Evolutionary conservation across 495 filamentous ascomycete species (phyloP).

Genomic region (Penicillium odoratum): DNA sequence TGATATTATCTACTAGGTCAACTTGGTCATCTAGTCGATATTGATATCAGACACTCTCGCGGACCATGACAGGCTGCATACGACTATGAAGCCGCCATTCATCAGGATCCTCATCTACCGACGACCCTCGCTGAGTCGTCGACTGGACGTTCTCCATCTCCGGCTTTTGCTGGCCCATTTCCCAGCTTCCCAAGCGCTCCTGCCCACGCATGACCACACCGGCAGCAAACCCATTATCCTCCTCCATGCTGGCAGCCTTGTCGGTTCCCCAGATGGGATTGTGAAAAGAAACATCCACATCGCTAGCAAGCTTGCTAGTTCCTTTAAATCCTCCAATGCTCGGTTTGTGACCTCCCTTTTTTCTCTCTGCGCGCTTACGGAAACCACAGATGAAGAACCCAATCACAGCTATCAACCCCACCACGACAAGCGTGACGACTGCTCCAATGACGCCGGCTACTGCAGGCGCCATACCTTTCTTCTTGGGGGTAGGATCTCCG

Average conservation of each 20-base stretch:
- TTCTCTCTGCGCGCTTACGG: conserved; percentile 26
- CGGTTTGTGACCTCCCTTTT: conserved; percentile 18
- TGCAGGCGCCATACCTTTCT: conserved; percentile 29
- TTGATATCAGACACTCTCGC: conserved; percentile 36
- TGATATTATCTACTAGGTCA: not conserved
- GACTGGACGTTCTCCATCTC: conserved; percentile 10
- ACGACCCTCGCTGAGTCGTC: conserved; percentile 1
- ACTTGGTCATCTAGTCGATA: not conserved
- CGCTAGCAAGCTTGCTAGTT: conserved; percentile 47
- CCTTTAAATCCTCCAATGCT: conserved; percentile 51
- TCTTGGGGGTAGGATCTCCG: conserved; percentile 1
- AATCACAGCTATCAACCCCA: conserved; percentile 25
- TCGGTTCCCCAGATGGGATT: conserved; percentile 28
- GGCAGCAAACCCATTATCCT: conserved; percentile 12
- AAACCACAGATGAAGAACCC: conserved; percentile 46
- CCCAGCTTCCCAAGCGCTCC: conserved; percentile 55
- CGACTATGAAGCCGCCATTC: conserved; percentile 33
- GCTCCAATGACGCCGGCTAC: conserved; percentile 60
- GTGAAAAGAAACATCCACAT: conserved; percentile 47
- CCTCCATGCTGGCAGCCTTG: conserved; percentile 21
- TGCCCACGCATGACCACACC: conserved; percentile 35
- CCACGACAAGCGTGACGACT: conserved; percentile 38
- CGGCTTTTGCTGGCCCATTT: conserved; percentile 40
- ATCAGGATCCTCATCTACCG: conserved; percentile 16
- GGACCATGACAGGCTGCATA: conserved; percentile 31